phyloP scores from a whole-genome alignment of 257 asterid species.

The Solanum neorickii region DNA sequence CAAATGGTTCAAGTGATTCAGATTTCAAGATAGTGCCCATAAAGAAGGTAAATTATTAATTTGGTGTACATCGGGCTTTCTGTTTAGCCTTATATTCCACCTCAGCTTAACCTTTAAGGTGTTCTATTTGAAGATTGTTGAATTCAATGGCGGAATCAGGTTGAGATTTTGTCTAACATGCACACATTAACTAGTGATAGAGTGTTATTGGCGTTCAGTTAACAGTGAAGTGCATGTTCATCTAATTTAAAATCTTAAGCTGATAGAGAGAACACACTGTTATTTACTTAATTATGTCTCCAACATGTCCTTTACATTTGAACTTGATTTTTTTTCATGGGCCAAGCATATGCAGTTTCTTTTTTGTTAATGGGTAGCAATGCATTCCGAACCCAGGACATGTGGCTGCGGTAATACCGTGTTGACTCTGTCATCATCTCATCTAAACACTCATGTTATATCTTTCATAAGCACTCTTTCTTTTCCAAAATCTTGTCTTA shows the following conservation, averaged over 20 bases:
- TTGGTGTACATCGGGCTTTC: neutral
- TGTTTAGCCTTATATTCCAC: neutral
- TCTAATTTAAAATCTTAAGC: neutral
- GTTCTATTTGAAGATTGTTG: slow-evolving; percentile 3
- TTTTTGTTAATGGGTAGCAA: neutral
- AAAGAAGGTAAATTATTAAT: slow-evolving; percentile 24
- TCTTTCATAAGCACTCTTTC: neutral
- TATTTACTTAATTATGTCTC: neutral
- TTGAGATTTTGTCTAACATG: slow-evolving; percentile 6
- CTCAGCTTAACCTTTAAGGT: neutral
- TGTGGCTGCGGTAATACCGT: neutral
- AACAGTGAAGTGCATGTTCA: slow-evolving; percentile 9
- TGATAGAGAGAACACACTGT: neutral
- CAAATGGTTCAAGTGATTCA: slow-evolving; percentile 18
- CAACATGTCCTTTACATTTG: neutral
- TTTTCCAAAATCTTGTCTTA: neutral
- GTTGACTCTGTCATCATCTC: neutral
- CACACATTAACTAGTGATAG: slow-evolving; percentile 9
- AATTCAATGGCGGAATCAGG: neutral
- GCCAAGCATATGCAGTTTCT: neutral
- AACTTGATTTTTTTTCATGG: neutral
- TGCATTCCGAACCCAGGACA: neutral
- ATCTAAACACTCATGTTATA: neutral
- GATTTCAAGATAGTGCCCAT: slow-evolving; percentile 21
- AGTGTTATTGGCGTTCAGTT: neutral